A percentile compares a stretch with the other conserved stretches of the same genome.
phyloP scores from a whole-genome alignment of 257 asterid species.

The Euphrasia confusa region DNA sequence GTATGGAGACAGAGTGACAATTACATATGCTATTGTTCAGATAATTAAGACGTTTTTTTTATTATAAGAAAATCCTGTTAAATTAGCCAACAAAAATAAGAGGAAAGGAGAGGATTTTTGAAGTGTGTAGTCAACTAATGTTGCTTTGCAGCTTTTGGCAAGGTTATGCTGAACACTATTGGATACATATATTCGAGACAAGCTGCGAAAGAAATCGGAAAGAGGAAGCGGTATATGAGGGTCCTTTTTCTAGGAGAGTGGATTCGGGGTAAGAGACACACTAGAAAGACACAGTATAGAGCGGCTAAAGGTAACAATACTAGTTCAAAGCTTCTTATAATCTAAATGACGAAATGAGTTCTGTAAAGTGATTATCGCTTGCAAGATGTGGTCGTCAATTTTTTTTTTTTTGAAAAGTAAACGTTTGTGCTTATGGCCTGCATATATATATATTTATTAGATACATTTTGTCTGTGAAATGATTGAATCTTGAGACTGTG shows the following conservation, averaged over 20 bases:
- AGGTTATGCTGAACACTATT: constrained; percentile 73
- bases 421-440: too few relatives aligned
- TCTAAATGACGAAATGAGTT: too few relatives aligned
- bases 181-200: constrained; percentile 86
- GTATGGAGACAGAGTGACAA: neutral
- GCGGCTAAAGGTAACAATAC: constrained; percentile 73
- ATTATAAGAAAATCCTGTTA: neutral
- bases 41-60: too few relatives aligned
- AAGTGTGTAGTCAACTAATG: neutral
- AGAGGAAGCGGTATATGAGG: constrained; percentile 70
- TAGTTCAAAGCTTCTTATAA: neutral
- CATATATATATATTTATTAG: too few relatives aligned
- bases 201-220: constrained; percentile 78
- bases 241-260: constrained; percentile 84
- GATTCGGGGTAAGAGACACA: constrained; percentile 76
- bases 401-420: neutral
- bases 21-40: too few relatives aligned
- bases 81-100: neutral
- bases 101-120: neutral
- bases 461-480: too few relatives aligned
- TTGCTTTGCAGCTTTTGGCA: constrained; percentile 71
- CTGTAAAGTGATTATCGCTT: neutral
- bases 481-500: neutral
- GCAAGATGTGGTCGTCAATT: neutral
- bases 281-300: constrained; percentile 53